Base-by-base conservation (phyloP, 2,329 filamentous ascomycete species). In the Microdochium bolleyi region DNA sequence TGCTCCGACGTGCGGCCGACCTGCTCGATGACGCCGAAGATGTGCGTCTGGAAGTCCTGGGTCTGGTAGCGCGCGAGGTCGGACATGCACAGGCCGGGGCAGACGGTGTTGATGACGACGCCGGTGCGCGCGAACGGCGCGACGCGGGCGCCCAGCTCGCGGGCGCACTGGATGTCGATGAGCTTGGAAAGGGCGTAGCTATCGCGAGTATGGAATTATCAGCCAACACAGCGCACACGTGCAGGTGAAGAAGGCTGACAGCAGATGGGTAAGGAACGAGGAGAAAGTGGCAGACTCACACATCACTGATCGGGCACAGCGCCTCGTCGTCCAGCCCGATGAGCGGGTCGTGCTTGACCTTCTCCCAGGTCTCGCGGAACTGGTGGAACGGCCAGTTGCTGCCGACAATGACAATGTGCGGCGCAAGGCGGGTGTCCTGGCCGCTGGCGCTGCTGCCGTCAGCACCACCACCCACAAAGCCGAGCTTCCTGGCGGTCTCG, bases 101-200 rank as follows among this genome's bases (percentile, higher is more conserved):
- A 59, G 21, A 69, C 57, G 10, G 58, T 57, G 50, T 68, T 69
- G 19, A 70, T 49, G 32, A 68, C 62, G 7, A 70, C 61, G 7
- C 48, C 48, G 3, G 48, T 49, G 48, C 24, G 48, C 3, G 48
- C 21, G 27, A 58, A 37, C 54, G 64, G 59, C 3, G 61, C 57
- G 11, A 58, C 13, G 14, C 51, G 16, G 14, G 49, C 55, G 3
- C 60, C 66, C n/a, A 49, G 24, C 48, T 30, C 24, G 22, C 48
- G 48, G 24, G 48, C 19, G 24, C 13, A 49, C 24, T 27, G 48
- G 48, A 49, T 49, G 48, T 49, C 48, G 24, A 49, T 9, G 48
- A 49, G 24, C 48, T 49, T 49, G 48, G 48, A 16, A 3, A 49
- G 22, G 24, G 48, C 24, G 24, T 49, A 49, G 24, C 48, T 49